Base-by-base conservation (phyloP, 345 rosid genomes). In the Leavenworthia alabamica region DNA sequence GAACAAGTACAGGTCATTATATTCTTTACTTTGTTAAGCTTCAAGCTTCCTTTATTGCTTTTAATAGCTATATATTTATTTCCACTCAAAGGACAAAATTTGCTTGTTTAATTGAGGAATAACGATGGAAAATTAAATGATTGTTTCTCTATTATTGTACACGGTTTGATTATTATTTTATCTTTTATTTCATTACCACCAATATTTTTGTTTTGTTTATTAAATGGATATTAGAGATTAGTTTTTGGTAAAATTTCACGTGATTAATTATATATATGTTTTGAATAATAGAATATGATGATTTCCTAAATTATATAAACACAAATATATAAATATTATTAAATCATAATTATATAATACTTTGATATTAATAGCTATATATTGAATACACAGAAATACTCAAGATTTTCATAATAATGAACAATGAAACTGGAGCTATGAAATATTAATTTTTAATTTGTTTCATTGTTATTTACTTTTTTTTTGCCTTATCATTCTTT, bases 1-100 rank as follows among this genome's bases (percentile, higher is more conserved):
- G 32, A 56, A 56, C 39, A 31, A 47, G 44, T 62, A 70, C 75
- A 71, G 70, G 59, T 71, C 75, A 71, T 24, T 10, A 52, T 62
- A 17, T 70, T 56, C 64, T 62, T 47, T 23, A 23, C 73, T 60
- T 62, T 54, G 32, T 28, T 44, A 19, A 70, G 43, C 28, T 14
- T 52, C 35, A 44, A 60, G 43, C 29, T 37, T 62, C 8, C 32
- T 66, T 56, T 36, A 37, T 37, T 44, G 64, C 48, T 28, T 60
- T 52, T 52, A 33, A 35, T n/a, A 35, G 23, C 29, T 12, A 12
- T 5, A 51, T 9, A 6, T 36, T 10, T 31, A 27, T 16, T 17
- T 53, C 6, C 26, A 29, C 36, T 26, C 6, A 7, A 7, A 13
- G 15, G 9, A n/a, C 10, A 24, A 48, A 26, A n/a, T n/a, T 47